phyloP scores from a whole-genome alignment of 225 moss, liverwort and hornwort species.

The Asterella californica region DNA sequence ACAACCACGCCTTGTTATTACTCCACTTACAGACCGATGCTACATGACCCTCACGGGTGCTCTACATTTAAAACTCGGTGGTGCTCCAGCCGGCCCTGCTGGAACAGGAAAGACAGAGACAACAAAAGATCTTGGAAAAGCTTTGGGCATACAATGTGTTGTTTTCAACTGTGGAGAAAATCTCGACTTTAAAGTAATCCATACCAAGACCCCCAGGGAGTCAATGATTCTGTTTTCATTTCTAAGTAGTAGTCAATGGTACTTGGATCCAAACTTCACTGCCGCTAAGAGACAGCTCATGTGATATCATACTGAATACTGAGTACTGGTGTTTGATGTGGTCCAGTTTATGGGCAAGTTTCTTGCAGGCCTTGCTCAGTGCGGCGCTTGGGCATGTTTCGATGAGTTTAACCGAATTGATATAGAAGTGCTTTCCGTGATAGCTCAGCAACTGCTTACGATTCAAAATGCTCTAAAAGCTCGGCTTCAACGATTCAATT shows the following conservation, averaged over 20 bases:
- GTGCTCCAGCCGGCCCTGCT: conserved; percentile 81
- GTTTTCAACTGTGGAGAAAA: conserved; percentile 96
- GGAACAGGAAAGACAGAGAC: conserved; percentile 94
- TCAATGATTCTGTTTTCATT: not conserved
- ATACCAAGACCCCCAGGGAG: not conserved
- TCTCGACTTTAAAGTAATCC: conserved; percentile 67
- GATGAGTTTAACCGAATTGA: conserved; percentile 96
- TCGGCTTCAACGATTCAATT: conserved; percentile 60
- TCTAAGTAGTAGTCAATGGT: not conserved
- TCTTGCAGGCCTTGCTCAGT: conserved; percentile 86
- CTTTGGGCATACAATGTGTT: conserved; percentile 87
- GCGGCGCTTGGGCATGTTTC: conserved; percentile 95
- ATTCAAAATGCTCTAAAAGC: conserved; percentile 92
- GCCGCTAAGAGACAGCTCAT: not conserved
- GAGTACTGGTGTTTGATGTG: conserved; percentile 1
- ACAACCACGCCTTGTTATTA: conserved; percentile 84
- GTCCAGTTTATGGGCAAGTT: conserved; percentile 92
- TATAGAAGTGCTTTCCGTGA: conserved; percentile 88
- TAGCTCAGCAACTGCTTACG: conserved; percentile 85
- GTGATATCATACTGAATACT: not conserved
- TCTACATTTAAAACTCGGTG: conserved; percentile 79
- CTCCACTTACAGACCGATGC: conserved; percentile 84
- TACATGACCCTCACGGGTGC: conserved; percentile 96
- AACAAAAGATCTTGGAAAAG: conserved; percentile 89
- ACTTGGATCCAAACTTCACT: not conserved